phyloP scores from a whole-genome alignment of 805 yeast species.

The Candida khao-thaluensis region DNA sequence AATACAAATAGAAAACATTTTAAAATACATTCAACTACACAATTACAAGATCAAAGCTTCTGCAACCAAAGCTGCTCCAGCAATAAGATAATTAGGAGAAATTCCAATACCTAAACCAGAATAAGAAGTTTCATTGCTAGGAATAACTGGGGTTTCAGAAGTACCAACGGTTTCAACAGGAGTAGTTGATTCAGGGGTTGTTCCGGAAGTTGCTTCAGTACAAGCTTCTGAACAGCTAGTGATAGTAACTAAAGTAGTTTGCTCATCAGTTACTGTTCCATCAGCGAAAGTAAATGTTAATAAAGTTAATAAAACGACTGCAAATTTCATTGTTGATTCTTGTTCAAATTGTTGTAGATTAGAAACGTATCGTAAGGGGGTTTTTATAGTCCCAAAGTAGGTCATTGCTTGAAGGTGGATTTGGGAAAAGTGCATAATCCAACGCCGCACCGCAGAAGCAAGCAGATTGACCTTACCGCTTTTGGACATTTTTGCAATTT shows the following conservation, averaged over 20 bases:
- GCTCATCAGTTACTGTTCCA: constrained; percentile 15
- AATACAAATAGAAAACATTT: too few relatives aligned
- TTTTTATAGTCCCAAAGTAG: too few relatives aligned
- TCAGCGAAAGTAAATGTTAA: constrained; percentile 18
- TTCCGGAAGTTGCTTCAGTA: neutral
- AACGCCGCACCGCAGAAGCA: constrained; percentile 4
- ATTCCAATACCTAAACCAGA: neutral
- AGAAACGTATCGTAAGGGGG: too few relatives aligned
- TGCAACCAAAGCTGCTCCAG: constrained; percentile 1
- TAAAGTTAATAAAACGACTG: constrained; percentile 7
- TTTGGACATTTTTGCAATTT: too few relatives aligned
- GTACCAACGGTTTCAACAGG: neutral
- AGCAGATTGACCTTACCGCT: neutral
- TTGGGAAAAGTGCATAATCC: neutral
- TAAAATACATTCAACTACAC: neutral
- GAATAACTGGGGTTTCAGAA: neutral
- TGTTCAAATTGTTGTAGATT: neutral
- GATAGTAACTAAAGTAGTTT: constrained; percentile 28
- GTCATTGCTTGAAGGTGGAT: too few relatives aligned
- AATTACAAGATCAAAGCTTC: constrained; percentile 1
- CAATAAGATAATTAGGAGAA: constrained; percentile 1
- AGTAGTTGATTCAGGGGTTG: neutral
- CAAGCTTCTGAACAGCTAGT: constrained; percentile 20
- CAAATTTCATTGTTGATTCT: constrained; percentile 8
- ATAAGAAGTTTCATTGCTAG: neutral